Evolutionary conservation across 257 asterid species (phyloP).

Genomic region (Solanum paucissectum): DNA sequence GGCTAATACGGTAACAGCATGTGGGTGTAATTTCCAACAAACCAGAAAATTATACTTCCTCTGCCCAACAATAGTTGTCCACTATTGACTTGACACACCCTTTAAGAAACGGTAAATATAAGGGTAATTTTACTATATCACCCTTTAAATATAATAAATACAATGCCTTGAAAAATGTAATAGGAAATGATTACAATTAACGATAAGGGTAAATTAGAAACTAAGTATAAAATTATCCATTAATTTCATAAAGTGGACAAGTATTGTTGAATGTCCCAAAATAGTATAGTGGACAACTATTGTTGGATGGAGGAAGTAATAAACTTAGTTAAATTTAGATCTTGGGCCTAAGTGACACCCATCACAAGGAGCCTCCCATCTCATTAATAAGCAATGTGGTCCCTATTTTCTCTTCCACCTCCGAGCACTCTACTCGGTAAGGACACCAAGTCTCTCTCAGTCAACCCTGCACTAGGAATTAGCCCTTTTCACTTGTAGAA

Average conservation of each 20-base stretch:
- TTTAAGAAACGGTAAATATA: too few species aligned
- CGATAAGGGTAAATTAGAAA: too few species aligned
- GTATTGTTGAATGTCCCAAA: too few species aligned
- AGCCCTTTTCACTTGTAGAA: slow-evolving; percentile 37
- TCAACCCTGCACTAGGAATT: slow-evolving; percentile 10
- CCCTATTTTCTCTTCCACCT: neutral
- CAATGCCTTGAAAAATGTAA: too few species aligned
- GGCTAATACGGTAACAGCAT: neutral
- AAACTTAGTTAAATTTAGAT: neutral
- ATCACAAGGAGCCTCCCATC: neutral
- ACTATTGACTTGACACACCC: too few species aligned
- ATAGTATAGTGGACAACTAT: too few species aligned
- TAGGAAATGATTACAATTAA: too few species aligned
- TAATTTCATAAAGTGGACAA: too few species aligned
- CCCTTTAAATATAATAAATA: too few species aligned
- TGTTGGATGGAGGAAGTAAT: neutral
- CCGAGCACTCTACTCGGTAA: neutral
- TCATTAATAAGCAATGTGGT: neutral
- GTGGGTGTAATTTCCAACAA: neutral
- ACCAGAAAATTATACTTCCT: neutral
- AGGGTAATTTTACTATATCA: too few species aligned
- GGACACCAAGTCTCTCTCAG: neutral
- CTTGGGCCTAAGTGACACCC: neutral
- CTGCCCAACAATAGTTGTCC: too few species aligned
- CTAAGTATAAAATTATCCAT: too few species aligned